Evolutionary conservation across 2,329 filamentous ascomycete genomes (phyloP).

Genomic region (Trichoderma lentiforme): DNA sequence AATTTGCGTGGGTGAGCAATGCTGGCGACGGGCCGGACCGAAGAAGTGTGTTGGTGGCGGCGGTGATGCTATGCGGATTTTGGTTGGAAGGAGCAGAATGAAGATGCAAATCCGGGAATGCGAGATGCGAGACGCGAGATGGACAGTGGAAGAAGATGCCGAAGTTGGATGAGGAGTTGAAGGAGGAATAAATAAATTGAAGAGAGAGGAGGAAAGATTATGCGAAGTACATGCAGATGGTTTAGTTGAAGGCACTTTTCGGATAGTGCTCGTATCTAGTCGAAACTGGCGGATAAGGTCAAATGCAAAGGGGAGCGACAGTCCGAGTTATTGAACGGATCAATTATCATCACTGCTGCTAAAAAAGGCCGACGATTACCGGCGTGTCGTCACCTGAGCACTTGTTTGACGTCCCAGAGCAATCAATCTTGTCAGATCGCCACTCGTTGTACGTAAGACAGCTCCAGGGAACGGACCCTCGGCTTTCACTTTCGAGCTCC

Average conservation of each 20-base stretch:
- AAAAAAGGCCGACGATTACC: conserved; percentile 14
- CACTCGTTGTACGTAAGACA: conserved; percentile 4
- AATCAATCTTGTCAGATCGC: conserved; percentile 5
- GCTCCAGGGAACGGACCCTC: conserved; percentile 2
- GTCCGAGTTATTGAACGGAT: too few species aligned
- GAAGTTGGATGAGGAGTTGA: too few species aligned
- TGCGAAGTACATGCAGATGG: too few species aligned
- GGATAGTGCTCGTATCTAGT: too few species aligned
- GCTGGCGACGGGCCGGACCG: neutral
- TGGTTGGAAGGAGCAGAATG: neutral
- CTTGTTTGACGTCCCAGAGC: neutral
- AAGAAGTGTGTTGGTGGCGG: neutral
- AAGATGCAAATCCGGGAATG: neutral
- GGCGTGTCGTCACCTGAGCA: conserved; percentile 6
- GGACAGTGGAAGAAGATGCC: neutral
- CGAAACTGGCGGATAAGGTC: too few species aligned
- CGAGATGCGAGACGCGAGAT: neutral
- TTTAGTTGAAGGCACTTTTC: too few species aligned
- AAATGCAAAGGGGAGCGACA: too few species aligned
- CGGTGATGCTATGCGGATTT: neutral
- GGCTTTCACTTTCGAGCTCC: neutral
- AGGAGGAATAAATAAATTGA: neutral
- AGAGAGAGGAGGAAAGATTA: too few species aligned
- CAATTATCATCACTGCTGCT: neutral
- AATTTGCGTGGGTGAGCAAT: neutral